Conservation (phyloP, 2,329 filamentous ascomycete species). For the Scedosporium aurantiacum region DNA sequence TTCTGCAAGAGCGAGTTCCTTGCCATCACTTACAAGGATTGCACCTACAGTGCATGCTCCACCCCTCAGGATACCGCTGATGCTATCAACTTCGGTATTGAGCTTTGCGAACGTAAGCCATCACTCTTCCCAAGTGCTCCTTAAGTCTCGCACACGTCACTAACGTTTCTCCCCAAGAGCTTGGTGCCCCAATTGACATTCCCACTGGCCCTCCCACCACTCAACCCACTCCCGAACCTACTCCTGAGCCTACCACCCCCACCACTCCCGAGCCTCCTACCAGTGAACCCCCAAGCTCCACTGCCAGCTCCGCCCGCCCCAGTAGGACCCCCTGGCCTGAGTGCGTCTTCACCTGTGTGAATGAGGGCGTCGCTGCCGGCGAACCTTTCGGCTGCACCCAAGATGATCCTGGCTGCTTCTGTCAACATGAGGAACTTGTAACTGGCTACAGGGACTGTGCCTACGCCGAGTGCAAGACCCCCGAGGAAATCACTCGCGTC, state of each 20-base stretch:
- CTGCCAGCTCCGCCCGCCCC: not conserved
- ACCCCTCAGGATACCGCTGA: not conserved
- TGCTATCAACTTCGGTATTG: not conserved
- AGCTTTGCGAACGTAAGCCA: not conserved
- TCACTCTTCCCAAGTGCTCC: not conserved
- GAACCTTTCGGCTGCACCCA: not conserved
- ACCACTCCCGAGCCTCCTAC: conserved; percentile 1
- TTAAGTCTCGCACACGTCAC: not conserved
- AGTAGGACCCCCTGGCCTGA: conserved; percentile 3
- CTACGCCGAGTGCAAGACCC: not conserved
- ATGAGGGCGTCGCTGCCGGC: not conserved
- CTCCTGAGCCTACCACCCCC: not conserved
- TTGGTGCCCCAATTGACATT: not conserved
- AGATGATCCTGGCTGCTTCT: not conserved
- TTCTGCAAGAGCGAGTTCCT: not conserved
- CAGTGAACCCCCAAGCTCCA: not conserved
- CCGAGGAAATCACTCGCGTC: not conserved
- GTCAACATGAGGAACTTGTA: not conserved
- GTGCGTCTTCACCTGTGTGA: conserved; percentile 4
- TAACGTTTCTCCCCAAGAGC: not conserved
- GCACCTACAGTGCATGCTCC: not conserved
- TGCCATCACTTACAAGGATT: not conserved
- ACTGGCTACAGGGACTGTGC: not conserved
- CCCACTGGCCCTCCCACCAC: not conserved
- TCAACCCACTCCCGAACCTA: not conserved